These are phyloP conservation scores for Pyrrhoderma lamaoense DNA, from an alignment of 1,284 basidiomycete genomes.

Conservation along the genomic window DNA sequence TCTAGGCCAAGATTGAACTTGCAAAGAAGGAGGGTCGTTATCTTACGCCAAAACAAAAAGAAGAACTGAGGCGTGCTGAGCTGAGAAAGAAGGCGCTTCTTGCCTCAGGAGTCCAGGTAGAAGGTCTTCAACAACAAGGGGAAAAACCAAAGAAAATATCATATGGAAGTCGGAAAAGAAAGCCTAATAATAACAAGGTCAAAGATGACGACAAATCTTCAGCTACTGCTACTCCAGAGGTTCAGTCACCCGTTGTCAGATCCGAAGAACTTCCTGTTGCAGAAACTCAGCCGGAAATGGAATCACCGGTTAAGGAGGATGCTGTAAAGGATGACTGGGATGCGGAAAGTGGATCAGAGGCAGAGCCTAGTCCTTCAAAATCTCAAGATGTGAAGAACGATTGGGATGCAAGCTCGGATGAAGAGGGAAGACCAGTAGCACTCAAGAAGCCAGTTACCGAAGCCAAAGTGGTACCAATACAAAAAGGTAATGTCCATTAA, in stretches of 20 bases:
- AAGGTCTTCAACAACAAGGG: slow-evolving; percentile 64
- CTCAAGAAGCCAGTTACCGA: slow-evolving; percentile 17
- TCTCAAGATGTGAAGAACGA: slow-evolving; percentile 56
- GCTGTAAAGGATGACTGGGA: slow-evolving; percentile 81
- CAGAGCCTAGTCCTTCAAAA: slow-evolving; percentile 26
- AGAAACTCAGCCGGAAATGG: slow-evolving; percentile 39
- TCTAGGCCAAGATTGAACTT: slow-evolving; percentile 72
- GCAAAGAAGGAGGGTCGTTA: slow-evolving; percentile 87
- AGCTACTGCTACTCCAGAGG: slow-evolving; percentile 22
- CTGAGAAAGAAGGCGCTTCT: slow-evolving; percentile 88
- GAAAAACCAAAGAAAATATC: slow-evolving; percentile 61
- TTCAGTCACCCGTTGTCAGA: slow-evolving; percentile 22
- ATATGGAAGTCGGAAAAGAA: slow-evolving; percentile 85
- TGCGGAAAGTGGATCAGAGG: slow-evolving; percentile 52
- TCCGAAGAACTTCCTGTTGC: slow-evolving; percentile 30
- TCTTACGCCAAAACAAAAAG: slow-evolving; percentile 94
- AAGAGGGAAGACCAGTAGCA: slow-evolving; percentile 33
- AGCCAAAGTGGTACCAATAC: slow-evolving; percentile 22
- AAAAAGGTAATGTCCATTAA: slow-evolving; percentile 17
- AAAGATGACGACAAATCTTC: slow-evolving; percentile 16
- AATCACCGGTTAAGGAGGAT: slow-evolving; percentile 32
- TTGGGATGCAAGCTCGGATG: slow-evolving; percentile 82
- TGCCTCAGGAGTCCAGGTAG: slow-evolving; percentile 84
- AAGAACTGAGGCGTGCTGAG: slow-evolving; percentile 88
- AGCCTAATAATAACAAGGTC: slow-evolving; percentile 34